phyloP scores from a whole-genome alignment of 306 rosid genomes.

The Vigna unguiculata region DNA sequence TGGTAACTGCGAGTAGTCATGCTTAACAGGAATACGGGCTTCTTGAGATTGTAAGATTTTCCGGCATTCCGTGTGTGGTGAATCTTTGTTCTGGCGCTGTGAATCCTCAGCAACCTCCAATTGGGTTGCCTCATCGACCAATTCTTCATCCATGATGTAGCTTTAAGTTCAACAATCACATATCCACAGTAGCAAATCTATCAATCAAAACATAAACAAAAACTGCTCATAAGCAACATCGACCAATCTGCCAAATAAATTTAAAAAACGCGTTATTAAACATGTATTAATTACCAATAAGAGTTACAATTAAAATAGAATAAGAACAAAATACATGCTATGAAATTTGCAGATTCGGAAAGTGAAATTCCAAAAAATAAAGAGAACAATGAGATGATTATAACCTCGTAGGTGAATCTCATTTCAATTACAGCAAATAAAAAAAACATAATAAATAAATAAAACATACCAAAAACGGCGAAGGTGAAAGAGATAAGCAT shows the following conservation, averaged over 20 bases:
- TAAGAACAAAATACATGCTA: neutral
- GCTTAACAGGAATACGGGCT: conserved; percentile 45
- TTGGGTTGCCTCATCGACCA: conserved; percentile 60
- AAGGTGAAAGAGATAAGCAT: conserved; percentile 20
- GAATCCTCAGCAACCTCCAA: conserved; percentile 57
- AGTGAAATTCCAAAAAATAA: conserved; percentile 27
- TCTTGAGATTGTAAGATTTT: conserved; percentile 57
- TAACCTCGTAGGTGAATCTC: conserved; percentile 5
- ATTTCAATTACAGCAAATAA: neutral
- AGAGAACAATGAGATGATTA: neutral
- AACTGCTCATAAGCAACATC: conserved; percentile 14
- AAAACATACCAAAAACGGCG: neutral
- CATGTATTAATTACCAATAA: neutral
- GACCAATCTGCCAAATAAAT: conserved; percentile 35
- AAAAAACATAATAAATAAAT: neutral
- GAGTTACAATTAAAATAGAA: neutral
- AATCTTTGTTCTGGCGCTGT: conserved; percentile 63
- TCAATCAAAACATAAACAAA: conserved; percentile 40
- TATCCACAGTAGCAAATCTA: conserved; percentile 35
- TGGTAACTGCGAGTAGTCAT: conserved; percentile 29
- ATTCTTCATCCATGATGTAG: conserved; percentile 66
- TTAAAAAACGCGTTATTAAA: conserved; percentile 9
- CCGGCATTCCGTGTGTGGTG: conserved; percentile 43
- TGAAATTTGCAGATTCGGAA: conserved; percentile 29
- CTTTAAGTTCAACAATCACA: conserved; percentile 50